Conservation (phyloP, 2,329 filamentous ascomycete genomes). For the Venturia carpophila region DNA sequence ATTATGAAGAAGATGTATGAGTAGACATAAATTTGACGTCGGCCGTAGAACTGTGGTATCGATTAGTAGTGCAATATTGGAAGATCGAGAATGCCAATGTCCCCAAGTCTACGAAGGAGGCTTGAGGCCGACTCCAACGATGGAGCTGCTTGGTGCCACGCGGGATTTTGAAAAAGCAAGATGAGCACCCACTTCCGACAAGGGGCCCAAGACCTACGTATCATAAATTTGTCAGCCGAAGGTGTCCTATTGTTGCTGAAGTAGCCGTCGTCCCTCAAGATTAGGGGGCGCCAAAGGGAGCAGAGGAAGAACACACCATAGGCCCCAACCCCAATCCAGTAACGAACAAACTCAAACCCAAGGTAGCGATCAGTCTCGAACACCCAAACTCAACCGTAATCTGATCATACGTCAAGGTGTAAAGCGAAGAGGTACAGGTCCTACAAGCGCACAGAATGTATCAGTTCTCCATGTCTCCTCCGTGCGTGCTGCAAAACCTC, state of each 20-base stretch:
- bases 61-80: not conserved
- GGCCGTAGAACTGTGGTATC: constrained; percentile 60
- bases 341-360: constrained; percentile 38
- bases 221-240: not conserved
- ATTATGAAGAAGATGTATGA: constrained; percentile 69
- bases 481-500: constrained; percentile 17
- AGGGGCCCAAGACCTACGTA: constrained; percentile 15
- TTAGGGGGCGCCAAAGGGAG: not conserved
- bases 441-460: constrained; percentile 7
- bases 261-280: not conserved
- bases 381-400: constrained; percentile 34
- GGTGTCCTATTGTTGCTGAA: not conserved
- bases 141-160: not conserved
- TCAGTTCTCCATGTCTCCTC: constrained; percentile 7
- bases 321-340: constrained; percentile 37
- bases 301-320: constrained; percentile 15
- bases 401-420: constrained; percentile 73
- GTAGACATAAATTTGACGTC: constrained; percentile 69
- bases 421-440: constrained; percentile 75
- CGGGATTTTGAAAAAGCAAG: not conserved
- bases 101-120: not conserved
- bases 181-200: constrained; percentile 17
- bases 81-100: not conserved
- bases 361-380: constrained; percentile 34
- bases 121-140: not conserved